Conservation (phyloP, 148 eudicot genomes). For the Rhododendron griersonianum region DNA sequence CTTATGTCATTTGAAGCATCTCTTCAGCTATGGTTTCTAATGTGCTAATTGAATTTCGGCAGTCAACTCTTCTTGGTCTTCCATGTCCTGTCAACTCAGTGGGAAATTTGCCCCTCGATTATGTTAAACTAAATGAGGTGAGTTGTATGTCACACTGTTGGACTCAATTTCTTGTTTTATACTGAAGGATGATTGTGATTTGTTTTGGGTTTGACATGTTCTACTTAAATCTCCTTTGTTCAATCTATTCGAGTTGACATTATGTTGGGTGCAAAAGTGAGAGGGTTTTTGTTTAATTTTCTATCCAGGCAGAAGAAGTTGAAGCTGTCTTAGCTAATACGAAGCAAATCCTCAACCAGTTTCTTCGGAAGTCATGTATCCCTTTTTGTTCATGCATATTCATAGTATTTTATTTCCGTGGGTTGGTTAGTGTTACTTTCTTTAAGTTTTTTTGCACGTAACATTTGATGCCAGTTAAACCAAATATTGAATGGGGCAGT, state of each 20-base stretch:
- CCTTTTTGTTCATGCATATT: slow-evolving; percentile 18
- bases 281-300: slow-evolving; percentile 10
- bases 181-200: neutral
- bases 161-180: neutral
- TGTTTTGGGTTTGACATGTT: neutral
- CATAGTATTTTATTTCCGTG: neutral
- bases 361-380: slow-evolving; percentile 89
- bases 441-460: neutral
- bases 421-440: neutral
- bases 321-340: slow-evolving; percentile 95
- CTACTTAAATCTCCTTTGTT: neutral
- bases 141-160: neutral
- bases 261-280: neutral
- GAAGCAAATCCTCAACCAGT: slow-evolving; percentile 85
- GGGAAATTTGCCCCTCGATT: slow-evolving; percentile 83
- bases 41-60: slow-evolving; percentile 27
- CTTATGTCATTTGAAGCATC: slow-evolving; percentile 8
- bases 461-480: neutral
- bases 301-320: slow-evolving; percentile 75
- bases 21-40: slow-evolving; percentile 23
- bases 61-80: slow-evolving; percentile 93
- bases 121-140: slow-evolving; percentile 58
- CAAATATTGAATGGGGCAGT: neutral
- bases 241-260: neutral
- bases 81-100: slow-evolving; percentile 93